Evolutionary conservation across 495 filamentous ascomycete species (phyloP), one percentile per base, ranked within the genome.

Genomic region (Penicillium goetzii): DNA sequence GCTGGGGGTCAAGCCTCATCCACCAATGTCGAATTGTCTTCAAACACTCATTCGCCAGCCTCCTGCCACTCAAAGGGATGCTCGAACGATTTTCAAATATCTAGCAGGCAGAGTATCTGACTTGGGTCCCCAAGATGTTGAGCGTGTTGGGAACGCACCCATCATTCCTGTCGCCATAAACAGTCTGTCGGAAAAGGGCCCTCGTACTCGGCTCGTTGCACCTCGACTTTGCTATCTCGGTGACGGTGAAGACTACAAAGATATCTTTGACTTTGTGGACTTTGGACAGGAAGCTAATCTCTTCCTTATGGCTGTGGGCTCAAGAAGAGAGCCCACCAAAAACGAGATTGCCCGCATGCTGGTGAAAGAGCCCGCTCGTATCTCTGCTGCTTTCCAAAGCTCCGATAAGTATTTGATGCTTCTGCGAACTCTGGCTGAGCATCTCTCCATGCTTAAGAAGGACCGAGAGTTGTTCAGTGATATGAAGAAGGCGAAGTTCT

Each of bases 181-280:
- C 33, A 73, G 72, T 50, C 72, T 63, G 15, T 63, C 62, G 17
- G 74, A 77, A 57, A 81, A 80, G 32, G 68, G 65, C 0, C 55
- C 71, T 55, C 64, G 41, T 25, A 60, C 80, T 28, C 82, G 79
- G 38, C 77, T 82, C 60, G 73, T 92, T 36, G 80, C 83, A 30
- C 94, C 93, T 2, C 81, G 77, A 28, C 75, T 85, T 34, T 92
- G 89, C 68, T 97, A 95, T 75, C 81, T 99, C 8, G 88, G 89
- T 25, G 89, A 90, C 25, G 85, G 83, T 26, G 88, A 88, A 60
- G 79, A 87, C 23, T 98, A 93, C 67, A 88, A 84, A 40, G 91
- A 95, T 30, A 92, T 99, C 19, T 97, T 98, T 65, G 93, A 97
- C 72, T 99, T 97, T 76, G 92, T 98, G 4, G 90, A 97, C 72